Base-by-base conservation (phyloP, 2,329 filamentous ascomycete species). In the Meredithiella fracta region DNA sequence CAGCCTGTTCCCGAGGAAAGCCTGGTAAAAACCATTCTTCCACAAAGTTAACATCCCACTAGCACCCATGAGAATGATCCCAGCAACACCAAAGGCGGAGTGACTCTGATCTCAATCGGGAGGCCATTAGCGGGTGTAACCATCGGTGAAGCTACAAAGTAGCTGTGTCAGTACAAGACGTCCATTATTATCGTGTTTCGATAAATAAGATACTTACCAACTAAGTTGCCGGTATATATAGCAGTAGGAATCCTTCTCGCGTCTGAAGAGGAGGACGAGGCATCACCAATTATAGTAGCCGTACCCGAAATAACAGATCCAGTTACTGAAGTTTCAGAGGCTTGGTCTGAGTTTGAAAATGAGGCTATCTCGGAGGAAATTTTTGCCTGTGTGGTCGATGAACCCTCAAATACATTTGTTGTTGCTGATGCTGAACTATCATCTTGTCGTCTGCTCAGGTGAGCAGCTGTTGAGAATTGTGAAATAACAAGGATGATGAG, bases 1-100 rank as follows among this genome's bases (percentile, higher is more conserved):
- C 62, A 85, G 90, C 3, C 80, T 85, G 0, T 83, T 79, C 14
- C 89, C 92, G 57, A 94, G 76, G 66, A 85, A 94, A 15, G 85
- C 82, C 65, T 92, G 84, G 11, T 91, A 75, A 78, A 78, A 83
- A 66, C 77, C 76, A 63, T 87, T 87, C 68, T 87, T 91, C 61
- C 94, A 76, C 20, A 95, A 68, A 6, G 79, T 76, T 64, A 92
- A 84, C 5, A 78, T 71, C 7, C 76, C 64, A n/a, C 91, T 91
- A 7, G 82, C 78, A 3, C 81, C 65, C 47, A 97, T 73, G 59
- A 97, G 73, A 52, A 96, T 72, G 20, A 83, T 78, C 23, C 90
- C 91, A 34, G 82, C 82, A 51, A 96, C 78, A 2, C 81, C 86
- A 68, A 87, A 82, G 42, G 83, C 88, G 2, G 89, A 1, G 88